phyloP scores from a whole-genome alignment of 2,329 filamentous ascomycete genomes.

The Tympanopsis confertula region DNA sequence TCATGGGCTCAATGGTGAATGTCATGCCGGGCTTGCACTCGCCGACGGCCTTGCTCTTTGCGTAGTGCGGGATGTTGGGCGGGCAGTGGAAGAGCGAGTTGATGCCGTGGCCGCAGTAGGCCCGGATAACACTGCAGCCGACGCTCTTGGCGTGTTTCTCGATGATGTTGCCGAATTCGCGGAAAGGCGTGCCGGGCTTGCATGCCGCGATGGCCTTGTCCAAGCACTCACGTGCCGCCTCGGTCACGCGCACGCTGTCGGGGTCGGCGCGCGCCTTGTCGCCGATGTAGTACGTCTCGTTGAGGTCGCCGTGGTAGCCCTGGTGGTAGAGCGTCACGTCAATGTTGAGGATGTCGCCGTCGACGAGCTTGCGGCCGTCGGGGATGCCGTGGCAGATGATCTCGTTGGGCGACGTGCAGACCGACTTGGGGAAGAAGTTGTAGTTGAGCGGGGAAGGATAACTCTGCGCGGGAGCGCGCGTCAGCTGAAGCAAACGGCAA shows the following conservation, averaged over 20 bases:
- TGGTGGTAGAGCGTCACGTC: conserved; percentile 90
- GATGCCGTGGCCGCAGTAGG: conserved; percentile 93
- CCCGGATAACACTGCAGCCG: conserved; percentile 82
- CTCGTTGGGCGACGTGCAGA: conserved; percentile 93
- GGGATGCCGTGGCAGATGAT: conserved; percentile 98
- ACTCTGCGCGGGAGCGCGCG: conserved; percentile 40
- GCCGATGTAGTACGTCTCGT: conserved; percentile 97
- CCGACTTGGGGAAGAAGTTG: conserved; percentile 91
- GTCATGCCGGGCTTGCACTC: conserved; percentile 94
- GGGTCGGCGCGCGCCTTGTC: conserved; percentile 74
- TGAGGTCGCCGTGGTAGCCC: conserved; percentile 90
- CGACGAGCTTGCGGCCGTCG: conserved; percentile 72
- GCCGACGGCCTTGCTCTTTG: conserved; percentile 94
- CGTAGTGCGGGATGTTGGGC: conserved; percentile 93
- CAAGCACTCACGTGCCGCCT: conserved; percentile 78
- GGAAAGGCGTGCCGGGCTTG: conserved; percentile 84
- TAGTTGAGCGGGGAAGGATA: conserved; percentile 95
- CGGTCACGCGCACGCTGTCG: conserved; percentile 80
- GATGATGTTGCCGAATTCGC: conserved; percentile 87
- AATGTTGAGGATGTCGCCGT: conserved; percentile 95
- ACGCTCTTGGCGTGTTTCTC: conserved; percentile 84
- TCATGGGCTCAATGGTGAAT: conserved; percentile 99
- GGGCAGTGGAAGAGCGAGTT: conserved; percentile 87
- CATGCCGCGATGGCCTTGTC: conserved; percentile 84
- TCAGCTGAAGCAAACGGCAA: not conserved